These are phyloP conservation scores for Skeletonema costatum DNA, from an alignment of 108 stramenopile genomes.

Conservation along the genomic window DNA sequence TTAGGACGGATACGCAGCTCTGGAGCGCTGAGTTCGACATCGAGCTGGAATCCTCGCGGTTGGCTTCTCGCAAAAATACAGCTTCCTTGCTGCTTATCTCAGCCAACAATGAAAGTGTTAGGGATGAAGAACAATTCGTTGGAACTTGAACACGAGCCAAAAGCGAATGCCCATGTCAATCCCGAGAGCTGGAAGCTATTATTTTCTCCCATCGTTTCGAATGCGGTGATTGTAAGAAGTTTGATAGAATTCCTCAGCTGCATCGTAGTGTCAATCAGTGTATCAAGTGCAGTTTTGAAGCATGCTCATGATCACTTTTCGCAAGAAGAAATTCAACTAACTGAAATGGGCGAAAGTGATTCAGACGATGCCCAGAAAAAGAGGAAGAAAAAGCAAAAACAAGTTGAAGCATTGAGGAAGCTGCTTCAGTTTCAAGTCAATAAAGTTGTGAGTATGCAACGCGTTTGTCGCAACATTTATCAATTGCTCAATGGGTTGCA, in stretches of 20 bases:
- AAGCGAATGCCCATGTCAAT: background rate
- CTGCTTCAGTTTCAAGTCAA: conserved; percentile 40
- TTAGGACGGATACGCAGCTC: conserved; percentile 22
- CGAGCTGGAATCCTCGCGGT: conserved; percentile 42
- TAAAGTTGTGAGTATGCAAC: conserved; percentile 38
- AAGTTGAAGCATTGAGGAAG: conserved; percentile 25
- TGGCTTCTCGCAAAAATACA: conserved; percentile 45
- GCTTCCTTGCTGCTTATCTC: conserved; percentile 33
- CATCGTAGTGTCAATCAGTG: conserved; percentile 31
- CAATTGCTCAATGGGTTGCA: background rate
- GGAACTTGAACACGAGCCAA: conserved; percentile 13
- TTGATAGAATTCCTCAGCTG: conserved; percentile 32
- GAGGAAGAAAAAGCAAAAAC: conserved; percentile 24
- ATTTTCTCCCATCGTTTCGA: conserved; percentile 6
- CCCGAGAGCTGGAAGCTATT: conserved; percentile 24
- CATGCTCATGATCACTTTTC: conserved; percentile 43
- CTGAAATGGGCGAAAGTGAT: background rate
- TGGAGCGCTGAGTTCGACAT: conserved; percentile 3
- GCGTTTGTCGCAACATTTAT: conserved; percentile 19
- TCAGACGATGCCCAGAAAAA: background rate
- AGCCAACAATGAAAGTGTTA: conserved; percentile 24
- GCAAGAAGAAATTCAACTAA: background rate
- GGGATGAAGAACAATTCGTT: conserved; percentile 22
- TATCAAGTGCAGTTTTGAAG: conserved; percentile 34
- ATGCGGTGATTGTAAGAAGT: conserved; percentile 14